These are phyloP conservation scores for Daldinia childiae DNA, from an alignment of 495 filamentous ascomycete genomes.

Conservation along the genomic window DNA sequence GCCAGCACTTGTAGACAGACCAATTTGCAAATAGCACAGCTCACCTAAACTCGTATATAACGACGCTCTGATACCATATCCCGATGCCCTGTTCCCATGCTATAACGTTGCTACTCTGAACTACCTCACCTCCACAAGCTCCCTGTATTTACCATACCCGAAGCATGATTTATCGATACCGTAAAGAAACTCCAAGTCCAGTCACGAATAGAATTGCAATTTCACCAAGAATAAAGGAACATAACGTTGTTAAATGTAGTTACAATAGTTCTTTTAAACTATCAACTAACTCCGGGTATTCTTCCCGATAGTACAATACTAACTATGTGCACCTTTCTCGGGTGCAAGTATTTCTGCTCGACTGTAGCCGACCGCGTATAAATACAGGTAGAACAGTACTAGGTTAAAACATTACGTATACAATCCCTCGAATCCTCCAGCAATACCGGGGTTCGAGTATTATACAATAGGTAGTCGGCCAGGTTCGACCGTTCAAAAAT, in stretches of 20 bases:
- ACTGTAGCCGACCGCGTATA: conserved; percentile 18
- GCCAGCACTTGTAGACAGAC: too few relatives aligned
- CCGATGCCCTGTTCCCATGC: not conserved
- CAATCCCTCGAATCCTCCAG: conserved; percentile 7
- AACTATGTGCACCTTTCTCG: conserved; percentile 22
- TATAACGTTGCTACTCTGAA: not conserved
- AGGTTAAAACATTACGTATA: conserved; percentile 35
- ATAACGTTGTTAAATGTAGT: not conserved
- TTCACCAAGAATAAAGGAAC: not conserved
- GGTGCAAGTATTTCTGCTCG: conserved; percentile 12
- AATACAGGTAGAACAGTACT: conserved; percentile 37
- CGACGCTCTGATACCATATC: too few relatives aligned
- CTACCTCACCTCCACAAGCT: not conserved
- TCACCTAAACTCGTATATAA: too few relatives aligned
- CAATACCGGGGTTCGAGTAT: conserved; percentile 22
- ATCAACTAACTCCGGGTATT: conserved; percentile 18
- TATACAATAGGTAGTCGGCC: conserved; percentile 26
- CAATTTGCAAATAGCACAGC: too few relatives aligned
- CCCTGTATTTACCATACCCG: not conserved
- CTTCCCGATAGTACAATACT: conserved; percentile 17
- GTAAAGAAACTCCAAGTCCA: not conserved
- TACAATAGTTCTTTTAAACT: conserved; percentile 3
- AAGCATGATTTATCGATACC: not conserved
- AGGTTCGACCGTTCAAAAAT: conserved; percentile 18
- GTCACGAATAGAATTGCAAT: not conserved